A percentile compares a stretch with the other conserved stretches of the same genome.
These are phyloP conservation scores for Globomyces pollinis-pini DNA, from an alignment of 192 early-diverging fungal species.

Conservation along the genomic window DNA sequence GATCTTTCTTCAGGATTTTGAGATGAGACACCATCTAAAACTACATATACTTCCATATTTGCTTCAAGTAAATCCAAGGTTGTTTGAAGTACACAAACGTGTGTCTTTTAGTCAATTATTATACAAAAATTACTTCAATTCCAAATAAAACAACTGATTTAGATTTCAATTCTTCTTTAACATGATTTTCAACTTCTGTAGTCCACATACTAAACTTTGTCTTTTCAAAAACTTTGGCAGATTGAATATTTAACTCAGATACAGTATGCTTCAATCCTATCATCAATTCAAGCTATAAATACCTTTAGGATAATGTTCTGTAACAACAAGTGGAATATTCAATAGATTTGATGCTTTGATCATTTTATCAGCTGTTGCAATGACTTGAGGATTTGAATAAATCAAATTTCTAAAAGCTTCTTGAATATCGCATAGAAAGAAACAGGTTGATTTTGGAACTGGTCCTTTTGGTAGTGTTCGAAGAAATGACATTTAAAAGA, in stretches of 20 bases:
- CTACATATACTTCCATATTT: conserved; percentile 75
- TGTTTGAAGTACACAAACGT: conserved; percentile 94
- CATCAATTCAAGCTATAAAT: conserved; percentile 3
- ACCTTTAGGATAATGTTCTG: conserved; percentile 80
- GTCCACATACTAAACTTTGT: conserved; percentile 87
- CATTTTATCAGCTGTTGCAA: conserved; percentile 70
- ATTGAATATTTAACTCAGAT: conserved; percentile 65
- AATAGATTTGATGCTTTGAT: conserved; percentile 39
- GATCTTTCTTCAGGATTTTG: conserved; percentile 72
- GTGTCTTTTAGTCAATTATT: conserved; percentile 47
- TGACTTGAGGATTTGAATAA: conserved; percentile 71
- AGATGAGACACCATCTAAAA: conserved; percentile 89
- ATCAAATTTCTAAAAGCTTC: conserved; percentile 59
- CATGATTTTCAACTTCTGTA: conserved; percentile 44
- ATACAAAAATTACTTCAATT: conserved; percentile 61
- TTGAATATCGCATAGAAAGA: conserved; percentile 94
- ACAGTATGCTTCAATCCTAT: conserved; percentile 65
- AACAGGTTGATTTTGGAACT: conserved; percentile 51
- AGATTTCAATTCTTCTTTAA: conserved; percentile 37
- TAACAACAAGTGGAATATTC: conserved; percentile 78
- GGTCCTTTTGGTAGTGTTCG: too few species aligned
- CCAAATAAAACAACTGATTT: conserved; percentile 81
- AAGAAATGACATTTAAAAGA: too few species aligned
- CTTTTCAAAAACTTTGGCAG: conserved; percentile 57
- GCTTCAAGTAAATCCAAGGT: conserved; percentile 78